phyloP scores from a whole-genome alignment of 2,329 filamentous ascomycete genomes.

The Neonectria hederae region DNA sequence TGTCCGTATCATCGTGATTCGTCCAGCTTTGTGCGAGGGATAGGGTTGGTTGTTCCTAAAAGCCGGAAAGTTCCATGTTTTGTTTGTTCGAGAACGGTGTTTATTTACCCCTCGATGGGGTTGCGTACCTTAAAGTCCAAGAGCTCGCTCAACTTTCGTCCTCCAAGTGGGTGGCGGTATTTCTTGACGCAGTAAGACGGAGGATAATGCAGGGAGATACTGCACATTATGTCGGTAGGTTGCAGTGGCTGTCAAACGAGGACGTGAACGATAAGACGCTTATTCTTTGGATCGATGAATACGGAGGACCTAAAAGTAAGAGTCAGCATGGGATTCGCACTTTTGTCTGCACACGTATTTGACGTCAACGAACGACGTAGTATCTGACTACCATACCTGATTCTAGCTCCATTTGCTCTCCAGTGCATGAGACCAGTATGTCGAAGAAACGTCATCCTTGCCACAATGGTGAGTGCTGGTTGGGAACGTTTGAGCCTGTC shows the following conservation, averaged over 20 bases:
- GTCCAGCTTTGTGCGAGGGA: not conserved
- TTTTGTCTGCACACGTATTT: not conserved
- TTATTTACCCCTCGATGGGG: no score
- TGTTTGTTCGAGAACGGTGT: not conserved
- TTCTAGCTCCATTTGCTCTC: not conserved
- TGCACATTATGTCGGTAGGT: not conserved
- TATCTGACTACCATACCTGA: not conserved
- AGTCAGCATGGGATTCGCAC: not conserved
- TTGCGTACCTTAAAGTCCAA: not conserved
- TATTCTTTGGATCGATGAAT: not conserved
- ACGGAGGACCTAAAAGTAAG: not conserved
- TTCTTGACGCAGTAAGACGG: not conserved
- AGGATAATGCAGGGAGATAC: not conserved
- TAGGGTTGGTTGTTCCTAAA: not conserved
- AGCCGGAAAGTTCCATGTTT: not conserved
- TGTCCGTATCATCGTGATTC: slow-evolving; percentile 5
- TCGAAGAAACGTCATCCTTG: not conserved
- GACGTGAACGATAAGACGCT: not conserved
- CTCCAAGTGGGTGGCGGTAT: no score
- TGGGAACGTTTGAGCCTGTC: not conserved
- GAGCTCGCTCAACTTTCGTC: not conserved
- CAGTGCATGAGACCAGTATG: not conserved
- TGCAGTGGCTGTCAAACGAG: not conserved
- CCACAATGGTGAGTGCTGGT: not conserved
- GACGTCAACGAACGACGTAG: not conserved